phyloP scores from a whole-genome alignment of 1,139 yeast species.

The Meyerozyma elateridarum region DNA sequence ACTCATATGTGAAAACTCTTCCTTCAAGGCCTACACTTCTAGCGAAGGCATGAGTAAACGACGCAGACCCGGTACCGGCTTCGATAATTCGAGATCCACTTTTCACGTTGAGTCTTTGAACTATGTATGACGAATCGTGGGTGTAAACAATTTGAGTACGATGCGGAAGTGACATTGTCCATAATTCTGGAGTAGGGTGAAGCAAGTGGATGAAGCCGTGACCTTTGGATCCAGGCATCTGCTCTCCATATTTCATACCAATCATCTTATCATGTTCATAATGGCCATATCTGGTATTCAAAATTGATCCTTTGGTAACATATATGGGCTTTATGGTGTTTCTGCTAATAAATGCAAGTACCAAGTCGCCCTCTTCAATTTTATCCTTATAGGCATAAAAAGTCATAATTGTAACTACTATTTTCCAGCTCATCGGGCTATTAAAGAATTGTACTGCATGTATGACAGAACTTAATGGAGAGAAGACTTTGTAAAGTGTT shows the following conservation, averaged over 20 bases:
- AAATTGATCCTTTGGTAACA: constrained; percentile 51
- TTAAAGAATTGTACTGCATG: too few relatives aligned
- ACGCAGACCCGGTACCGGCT: constrained; percentile 98
- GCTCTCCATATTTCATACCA: constrained; percentile 80
- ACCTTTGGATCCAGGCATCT: constrained; percentile 73
- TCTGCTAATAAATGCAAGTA: constrained; percentile 80
- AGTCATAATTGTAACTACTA: constrained; percentile 23
- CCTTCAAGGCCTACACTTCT: constrained; percentile 67
- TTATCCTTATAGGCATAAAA: constrained; percentile 48
- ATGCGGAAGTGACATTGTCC: constrained; percentile 94
- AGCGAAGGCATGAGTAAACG: constrained; percentile 90
- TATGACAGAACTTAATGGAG: too few relatives aligned
- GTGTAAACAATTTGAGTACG: constrained; percentile 97
- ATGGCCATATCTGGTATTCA: constrained; percentile 86
- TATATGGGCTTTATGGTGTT: constrained; percentile 71
- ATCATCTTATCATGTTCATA: constrained; percentile 82
- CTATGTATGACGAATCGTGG: constrained; percentile 88
- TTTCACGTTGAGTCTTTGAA: constrained; percentile 70
- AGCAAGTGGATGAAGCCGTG: constrained; percentile 84
- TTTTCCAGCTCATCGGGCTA: too few relatives aligned
- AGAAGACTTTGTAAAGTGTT: too few relatives aligned
- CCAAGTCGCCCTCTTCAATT: constrained; percentile 81
- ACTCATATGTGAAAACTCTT: constrained; percentile 77
- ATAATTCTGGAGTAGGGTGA: constrained; percentile 91
- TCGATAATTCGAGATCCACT: constrained; percentile 82